A percentile compares a stretch with the other conserved stretches of the same genome.
Evolutionary conservation across 176 grass and related monocot species (phyloP).

Genomic region (Juncus effusus): DNA sequence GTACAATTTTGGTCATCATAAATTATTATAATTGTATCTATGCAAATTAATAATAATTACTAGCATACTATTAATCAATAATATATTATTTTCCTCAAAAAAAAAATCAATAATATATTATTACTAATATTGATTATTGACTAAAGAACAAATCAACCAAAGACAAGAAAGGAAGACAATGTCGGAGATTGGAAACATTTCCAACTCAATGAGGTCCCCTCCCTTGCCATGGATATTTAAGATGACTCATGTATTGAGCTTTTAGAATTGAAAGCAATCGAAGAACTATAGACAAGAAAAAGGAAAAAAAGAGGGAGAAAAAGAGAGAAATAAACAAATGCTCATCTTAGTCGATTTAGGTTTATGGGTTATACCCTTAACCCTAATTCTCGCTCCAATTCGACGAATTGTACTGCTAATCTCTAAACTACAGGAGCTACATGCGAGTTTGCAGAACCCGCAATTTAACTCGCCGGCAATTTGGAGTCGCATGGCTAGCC

Average conservation of each 20-base stretch:
- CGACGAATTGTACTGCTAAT: conserved; percentile 60
- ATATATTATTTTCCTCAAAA: not conserved
- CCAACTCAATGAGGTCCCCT: not conserved
- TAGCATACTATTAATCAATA: no score
- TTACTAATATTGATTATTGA: not conserved
- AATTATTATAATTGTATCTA: no score
- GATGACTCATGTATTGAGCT: not conserved
- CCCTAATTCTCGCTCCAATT: conserved; percentile 60
- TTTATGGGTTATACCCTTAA: conserved; percentile 69
- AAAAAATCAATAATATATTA: not conserved
- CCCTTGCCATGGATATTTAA: not conserved
- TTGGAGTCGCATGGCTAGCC: conserved; percentile 44
- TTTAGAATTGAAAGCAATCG: conserved; percentile 27
- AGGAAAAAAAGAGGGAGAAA: not conserved
- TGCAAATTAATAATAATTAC: no score
- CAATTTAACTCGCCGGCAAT: conserved; percentile 33
- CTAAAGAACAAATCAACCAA: no score
- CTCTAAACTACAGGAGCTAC: conserved; percentile 45
- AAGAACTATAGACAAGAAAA: not conserved
- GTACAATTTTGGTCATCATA: no score
- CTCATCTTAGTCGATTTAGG: conserved; percentile 49
- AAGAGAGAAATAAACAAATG: conserved; percentile 23
- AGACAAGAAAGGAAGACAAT: not conserved
- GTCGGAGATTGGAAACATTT: conserved; percentile 14
- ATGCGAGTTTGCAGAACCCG: conserved; percentile 31